Evolutionary conservation across 202 grass and related monocot genomes (phyloP).

Genomic region (Hordeum pubiflorum): DNA sequence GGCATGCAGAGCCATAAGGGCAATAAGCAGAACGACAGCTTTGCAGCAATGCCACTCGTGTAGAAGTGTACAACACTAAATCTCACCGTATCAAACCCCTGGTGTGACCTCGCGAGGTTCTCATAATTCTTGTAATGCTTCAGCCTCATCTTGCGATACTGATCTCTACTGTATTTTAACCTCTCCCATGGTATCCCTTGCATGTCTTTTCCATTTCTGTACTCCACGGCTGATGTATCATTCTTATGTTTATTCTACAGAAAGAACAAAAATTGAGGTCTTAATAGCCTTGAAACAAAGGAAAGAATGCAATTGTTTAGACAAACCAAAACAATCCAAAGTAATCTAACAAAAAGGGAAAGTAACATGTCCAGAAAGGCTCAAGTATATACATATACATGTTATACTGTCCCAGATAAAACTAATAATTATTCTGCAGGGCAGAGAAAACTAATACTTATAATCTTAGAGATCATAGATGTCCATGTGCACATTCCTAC

Average conservation of each 20-base stretch:
- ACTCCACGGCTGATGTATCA: conserved; percentile 59
- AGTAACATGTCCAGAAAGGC: background rate
- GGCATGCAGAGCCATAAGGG: background rate
- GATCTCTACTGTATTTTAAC: conserved; percentile 51
- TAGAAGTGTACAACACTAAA: conserved; percentile 3
- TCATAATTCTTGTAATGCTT: conserved; percentile 65
- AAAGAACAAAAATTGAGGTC: conserved; percentile 4
- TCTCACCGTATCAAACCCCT: conserved; percentile 47
- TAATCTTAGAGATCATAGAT: background rate
- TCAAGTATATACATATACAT: background rate
- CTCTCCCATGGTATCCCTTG: conserved; percentile 88
- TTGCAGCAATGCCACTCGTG: background rate
- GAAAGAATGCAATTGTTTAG: background rate
- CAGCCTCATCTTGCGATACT: conserved; percentile 60
- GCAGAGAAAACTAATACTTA: background rate
- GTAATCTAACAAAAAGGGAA: background rate
- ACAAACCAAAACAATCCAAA: background rate
- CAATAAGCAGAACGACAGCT: background rate
- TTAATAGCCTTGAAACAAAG: background rate
- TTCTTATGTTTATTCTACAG: conserved; percentile 32
- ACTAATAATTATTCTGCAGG: background rate
- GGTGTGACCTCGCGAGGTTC: conserved; percentile 31
- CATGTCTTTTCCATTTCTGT: conserved; percentile 71
- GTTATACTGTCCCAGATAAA: background rate
- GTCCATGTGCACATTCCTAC: background rate